phyloP scores from a whole-genome alignment of 768 basidiomycete genomes.

The Hortiboletus flavorubellus region DNA sequence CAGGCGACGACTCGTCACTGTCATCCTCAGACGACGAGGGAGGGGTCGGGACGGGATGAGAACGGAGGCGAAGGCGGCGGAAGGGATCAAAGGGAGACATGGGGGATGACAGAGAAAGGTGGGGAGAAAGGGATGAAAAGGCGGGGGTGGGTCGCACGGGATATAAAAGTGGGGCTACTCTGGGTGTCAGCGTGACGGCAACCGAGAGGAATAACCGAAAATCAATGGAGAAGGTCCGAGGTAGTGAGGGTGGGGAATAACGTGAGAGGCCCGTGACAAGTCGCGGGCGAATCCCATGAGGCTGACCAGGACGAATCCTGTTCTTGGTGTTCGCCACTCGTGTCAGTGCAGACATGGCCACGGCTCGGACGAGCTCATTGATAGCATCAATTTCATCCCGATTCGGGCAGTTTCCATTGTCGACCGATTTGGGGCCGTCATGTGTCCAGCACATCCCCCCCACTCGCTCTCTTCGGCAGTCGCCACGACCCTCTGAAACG shows the following conservation, averaged over 20 bases:
- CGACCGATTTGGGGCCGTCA: background rate
- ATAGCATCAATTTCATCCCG: background rate
- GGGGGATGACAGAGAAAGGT: background rate
- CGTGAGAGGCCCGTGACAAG: background rate
- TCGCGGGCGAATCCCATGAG: slow-evolving; percentile 19
- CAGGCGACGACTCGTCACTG: slow-evolving; percentile 23
- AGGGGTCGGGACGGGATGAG: background rate
- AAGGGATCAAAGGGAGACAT: slow-evolving; percentile 18
- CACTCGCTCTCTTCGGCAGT: background rate
- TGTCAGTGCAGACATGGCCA: background rate
- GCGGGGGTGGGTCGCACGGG: background rate
- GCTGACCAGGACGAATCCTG: slow-evolving; percentile 6
- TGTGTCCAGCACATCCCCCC: background rate
- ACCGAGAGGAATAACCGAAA: slow-evolving; percentile 15
- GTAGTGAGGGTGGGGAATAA: background rate
- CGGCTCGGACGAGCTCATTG: background rate
- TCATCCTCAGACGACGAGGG: slow-evolving; percentile 17
- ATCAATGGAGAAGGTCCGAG: background rate
- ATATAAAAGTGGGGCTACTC: slow-evolving; percentile 6
- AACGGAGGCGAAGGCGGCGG: slow-evolving; percentile 24
- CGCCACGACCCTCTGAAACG: background rate
- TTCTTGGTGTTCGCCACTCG: slow-evolving; percentile 4
- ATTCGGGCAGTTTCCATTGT: background rate
- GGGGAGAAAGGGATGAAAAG: background rate
- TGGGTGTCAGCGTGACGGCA: slow-evolving; percentile 9